A percentile compares a stretch with the other conserved stretches of the same genome.
Evolutionary conservation across 2,329 filamentous ascomycete genomes (phyloP).

Genomic region (Botryotinia globosa): DNA sequence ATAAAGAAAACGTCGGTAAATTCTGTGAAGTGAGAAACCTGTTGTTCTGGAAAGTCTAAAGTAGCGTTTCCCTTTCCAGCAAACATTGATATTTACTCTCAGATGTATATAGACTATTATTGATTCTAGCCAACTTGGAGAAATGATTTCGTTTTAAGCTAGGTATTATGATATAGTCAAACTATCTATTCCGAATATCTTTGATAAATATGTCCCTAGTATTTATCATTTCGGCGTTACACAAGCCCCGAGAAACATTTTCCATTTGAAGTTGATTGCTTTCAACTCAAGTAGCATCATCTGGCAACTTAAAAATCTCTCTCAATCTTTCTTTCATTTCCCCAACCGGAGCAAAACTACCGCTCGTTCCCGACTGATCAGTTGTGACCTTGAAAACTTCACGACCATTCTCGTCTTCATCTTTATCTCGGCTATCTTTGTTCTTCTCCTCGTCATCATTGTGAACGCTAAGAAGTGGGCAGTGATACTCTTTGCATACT

Average conservation of each 20-base stretch:
- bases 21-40: background rate
- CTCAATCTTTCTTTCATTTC: too few species aligned
- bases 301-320: too few species aligned
- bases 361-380: too few species aligned
- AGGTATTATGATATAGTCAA: background rate
- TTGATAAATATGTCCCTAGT: background rate
- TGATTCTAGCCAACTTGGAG: too few species aligned
- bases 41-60: background rate
- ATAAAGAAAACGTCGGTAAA: background rate
- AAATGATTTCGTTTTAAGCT: too few species aligned
- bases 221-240: too few species aligned
- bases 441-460: too few species aligned
- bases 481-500: background rate
- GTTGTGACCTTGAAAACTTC: too few species aligned
- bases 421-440: too few species aligned
- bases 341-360: too few species aligned
- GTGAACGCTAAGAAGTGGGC: background rate
- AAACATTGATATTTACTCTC: background rate
- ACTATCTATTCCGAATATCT: background rate
- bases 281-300: background rate
- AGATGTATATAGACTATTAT: background rate
- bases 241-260: rapidly evolving
- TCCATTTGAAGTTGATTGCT: too few species aligned
- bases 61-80: background rate
- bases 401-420: too few species aligned